Evolutionary conservation across 2,329 filamentous ascomycete species (phyloP).

Genomic region (Ophiocordyceps camponoti-rufipedis): DNA sequence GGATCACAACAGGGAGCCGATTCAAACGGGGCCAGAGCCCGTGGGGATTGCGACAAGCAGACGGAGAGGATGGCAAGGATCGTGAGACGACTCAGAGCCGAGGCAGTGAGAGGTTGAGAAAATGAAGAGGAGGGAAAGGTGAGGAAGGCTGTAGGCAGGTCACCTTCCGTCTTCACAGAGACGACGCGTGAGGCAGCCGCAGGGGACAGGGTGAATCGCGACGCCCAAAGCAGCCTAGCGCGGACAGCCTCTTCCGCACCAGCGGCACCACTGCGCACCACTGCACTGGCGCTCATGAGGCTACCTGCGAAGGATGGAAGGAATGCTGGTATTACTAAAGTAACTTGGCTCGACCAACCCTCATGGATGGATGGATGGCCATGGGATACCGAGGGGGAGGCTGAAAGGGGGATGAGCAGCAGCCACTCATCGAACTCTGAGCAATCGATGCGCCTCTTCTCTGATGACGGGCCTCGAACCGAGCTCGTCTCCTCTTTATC

Average conservation of each 20-base stretch:
- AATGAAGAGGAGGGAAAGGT: not conserved
- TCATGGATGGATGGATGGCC: too few species aligned
- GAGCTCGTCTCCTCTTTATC: too few species aligned
- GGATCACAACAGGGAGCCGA: not conserved
- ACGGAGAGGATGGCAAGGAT: not conserved
- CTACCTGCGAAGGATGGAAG: not conserved
- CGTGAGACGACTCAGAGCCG: not conserved
- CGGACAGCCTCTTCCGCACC: not conserved
- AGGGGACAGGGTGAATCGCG: slow-evolving; percentile 8
- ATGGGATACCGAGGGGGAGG: too few species aligned
- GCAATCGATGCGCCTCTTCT: too few species aligned
- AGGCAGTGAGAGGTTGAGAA: not conserved
- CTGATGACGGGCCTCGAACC: too few species aligned
- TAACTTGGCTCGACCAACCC: too few species aligned
- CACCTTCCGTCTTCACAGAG: not conserved
- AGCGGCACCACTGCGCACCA: not conserved
- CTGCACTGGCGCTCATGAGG: not conserved
- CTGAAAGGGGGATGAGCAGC: too few species aligned
- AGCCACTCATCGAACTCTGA: too few species aligned
- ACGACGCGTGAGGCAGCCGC: slow-evolving; percentile 1
- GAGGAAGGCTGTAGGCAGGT: not conserved
- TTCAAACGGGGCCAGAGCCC: not conserved
- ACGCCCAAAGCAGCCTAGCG: slow-evolving; percentile 12
- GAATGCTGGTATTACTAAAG: not conserved
- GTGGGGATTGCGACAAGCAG: not conserved